A percentile compares a stretch with the other conserved stretches of the same genome.
These are phyloP conservation scores for Ettlia oleoabundans DNA, from an alignment of 139 green algal species.

Conservation along the genomic window DNA sequence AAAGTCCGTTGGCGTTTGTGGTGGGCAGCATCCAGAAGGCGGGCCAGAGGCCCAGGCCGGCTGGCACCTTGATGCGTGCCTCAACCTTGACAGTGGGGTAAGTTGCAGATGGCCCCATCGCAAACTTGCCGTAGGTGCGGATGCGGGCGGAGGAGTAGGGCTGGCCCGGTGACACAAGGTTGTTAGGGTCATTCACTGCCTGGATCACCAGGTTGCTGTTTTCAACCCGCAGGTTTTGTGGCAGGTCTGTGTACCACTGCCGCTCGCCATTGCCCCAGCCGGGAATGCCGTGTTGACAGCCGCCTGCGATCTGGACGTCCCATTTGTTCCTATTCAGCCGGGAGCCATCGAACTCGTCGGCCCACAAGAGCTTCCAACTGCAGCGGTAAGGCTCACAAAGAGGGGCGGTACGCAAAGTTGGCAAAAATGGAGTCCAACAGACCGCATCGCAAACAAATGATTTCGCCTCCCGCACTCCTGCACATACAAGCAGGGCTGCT, in stretches of 20 bases:
- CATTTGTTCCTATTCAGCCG: constrained; percentile 4
- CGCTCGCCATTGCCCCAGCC: constrained; percentile 31
- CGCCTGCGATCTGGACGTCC: constrained; percentile 1
- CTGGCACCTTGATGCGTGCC: constrained; percentile 30
- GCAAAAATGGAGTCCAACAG: no score
- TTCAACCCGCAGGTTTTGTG: background rate
- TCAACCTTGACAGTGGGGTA: background rate
- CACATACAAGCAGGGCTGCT: no score
- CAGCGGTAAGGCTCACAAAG: background rate
- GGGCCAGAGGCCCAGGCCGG: constrained; percentile 44
- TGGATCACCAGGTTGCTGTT: constrained; percentile 3
- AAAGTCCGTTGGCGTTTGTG: background rate
- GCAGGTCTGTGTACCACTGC: constrained; percentile 23
- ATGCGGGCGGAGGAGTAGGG: background rate
- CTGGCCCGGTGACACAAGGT: background rate
- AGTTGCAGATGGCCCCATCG: background rate
- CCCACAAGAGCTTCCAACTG: constrained; percentile 13
- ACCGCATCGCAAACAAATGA: no score
- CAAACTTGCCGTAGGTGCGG: background rate
- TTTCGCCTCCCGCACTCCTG: no score
- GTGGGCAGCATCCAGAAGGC: constrained; percentile 44
- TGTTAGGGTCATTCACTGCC: background rate
- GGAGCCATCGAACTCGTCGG: constrained; percentile 4
- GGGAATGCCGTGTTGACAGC: background rate
- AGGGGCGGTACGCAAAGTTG: no score